Conservation (phyloP, 768 basidiomycete species). For the Podaxis sp. region DNA sequence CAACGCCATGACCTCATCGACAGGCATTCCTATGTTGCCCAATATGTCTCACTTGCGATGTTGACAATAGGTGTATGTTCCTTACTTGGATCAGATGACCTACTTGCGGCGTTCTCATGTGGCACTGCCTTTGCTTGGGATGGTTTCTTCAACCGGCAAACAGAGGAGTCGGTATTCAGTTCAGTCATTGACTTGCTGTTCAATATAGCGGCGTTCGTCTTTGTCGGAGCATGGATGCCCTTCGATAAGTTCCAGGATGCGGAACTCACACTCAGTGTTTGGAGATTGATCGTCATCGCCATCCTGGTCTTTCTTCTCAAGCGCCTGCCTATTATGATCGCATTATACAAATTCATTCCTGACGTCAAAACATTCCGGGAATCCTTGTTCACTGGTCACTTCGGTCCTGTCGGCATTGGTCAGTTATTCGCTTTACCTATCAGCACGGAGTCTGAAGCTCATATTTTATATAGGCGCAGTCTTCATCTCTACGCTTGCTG, state of each 20-base stretch:
- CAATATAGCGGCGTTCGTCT: constrained; percentile 94
- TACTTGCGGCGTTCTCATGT: constrained; percentile 92
- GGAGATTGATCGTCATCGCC: constrained; percentile 83
- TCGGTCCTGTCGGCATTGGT: constrained; percentile 86
- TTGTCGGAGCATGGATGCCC: constrained; percentile 97
- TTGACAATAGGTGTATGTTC: constrained; percentile 83
- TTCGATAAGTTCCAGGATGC: constrained; percentile 75
- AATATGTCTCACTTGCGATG: constrained; percentile 82
- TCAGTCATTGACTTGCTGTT: constrained; percentile 96
- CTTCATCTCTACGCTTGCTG: constrained; percentile 88
- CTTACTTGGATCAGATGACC: constrained; percentile 88
- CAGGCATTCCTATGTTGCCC: constrained; percentile 91
- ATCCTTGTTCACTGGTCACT: constrained; percentile 93
- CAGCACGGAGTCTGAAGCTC: not conserved
- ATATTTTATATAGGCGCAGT: constrained; percentile 61
- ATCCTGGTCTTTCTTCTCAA: constrained; percentile 81
- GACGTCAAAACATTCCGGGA: constrained; percentile 95
- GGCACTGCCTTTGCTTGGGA: constrained; percentile 98
- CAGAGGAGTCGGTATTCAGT: constrained; percentile 93
- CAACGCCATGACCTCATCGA: constrained; percentile 86
- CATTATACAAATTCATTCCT: constrained; percentile 89
- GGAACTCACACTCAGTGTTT: constrained; percentile 68
- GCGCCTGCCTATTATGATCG: constrained; percentile 81
- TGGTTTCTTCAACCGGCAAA: constrained; percentile 90
- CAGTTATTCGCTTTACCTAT: constrained; percentile 20